Percentiles rank a stretch among this genome's conserved stretches.
Conservation (phyloP, 2,329 filamentous ascomycete species). For the Monilinia fructicola region DNA sequence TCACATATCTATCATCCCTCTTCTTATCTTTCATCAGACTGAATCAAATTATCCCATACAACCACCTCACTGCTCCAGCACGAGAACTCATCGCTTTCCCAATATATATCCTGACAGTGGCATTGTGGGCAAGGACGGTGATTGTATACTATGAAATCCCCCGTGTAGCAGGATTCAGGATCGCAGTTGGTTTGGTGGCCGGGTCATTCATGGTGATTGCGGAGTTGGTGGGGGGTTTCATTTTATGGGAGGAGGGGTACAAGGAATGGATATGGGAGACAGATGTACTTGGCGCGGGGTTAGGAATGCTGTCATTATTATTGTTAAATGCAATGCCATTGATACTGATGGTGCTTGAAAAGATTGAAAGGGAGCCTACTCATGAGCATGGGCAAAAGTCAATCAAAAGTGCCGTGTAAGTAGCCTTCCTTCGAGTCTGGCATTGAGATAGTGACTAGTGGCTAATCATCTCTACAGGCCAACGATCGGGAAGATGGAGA, state of each 20-base stretch:
- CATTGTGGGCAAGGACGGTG: constrained; percentile 35
- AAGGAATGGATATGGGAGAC: constrained; percentile 31
- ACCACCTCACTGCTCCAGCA: constrained; percentile 29
- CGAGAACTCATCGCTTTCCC: constrained; percentile 27
- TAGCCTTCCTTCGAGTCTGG: neutral
- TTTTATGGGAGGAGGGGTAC: constrained; percentile 33
- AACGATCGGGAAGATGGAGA: constrained; percentile 7
- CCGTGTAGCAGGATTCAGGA: constrained; percentile 35
- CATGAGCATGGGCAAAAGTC: constrained; percentile 36
- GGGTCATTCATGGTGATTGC: constrained; percentile 33
- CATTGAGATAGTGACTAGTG: neutral
- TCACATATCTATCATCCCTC: constrained; percentile 36
- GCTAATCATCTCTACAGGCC: constrained; percentile 1
- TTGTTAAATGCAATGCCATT: constrained; percentile 36
- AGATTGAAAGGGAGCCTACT: constrained; percentile 37
- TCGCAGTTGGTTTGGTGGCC: constrained; percentile 39
- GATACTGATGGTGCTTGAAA: constrained; percentile 37
- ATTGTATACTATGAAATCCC: constrained; percentile 39
- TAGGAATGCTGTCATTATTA: constrained; percentile 25
- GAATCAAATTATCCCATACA: constrained; percentile 27
- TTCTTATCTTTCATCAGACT: constrained; percentile 26
- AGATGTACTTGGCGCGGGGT: constrained; percentile 24
- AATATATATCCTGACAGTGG: constrained; percentile 29
- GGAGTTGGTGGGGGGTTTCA: constrained; percentile 28
- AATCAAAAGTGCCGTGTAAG: constrained; percentile 30